Evolutionary conservation across 1,284 basidiomycete genomes (phyloP).

Genomic region (Cerioporus squamosus): DNA sequence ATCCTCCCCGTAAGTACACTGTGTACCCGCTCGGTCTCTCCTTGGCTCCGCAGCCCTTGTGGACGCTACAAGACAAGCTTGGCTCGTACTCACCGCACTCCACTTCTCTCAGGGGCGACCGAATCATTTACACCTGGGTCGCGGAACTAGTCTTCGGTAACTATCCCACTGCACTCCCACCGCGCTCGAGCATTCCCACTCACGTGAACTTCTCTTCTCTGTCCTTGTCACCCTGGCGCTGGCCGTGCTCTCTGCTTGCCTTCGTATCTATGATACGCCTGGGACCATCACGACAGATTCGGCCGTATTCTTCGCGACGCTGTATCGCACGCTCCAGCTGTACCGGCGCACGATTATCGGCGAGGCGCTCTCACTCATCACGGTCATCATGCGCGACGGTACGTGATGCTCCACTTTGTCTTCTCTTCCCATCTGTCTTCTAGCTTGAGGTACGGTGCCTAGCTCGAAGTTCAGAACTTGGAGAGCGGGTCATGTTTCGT

Average conservation of each 20-base stretch:
- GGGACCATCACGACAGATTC: conserved; percentile 19
- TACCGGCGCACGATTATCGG: conserved; percentile 25
- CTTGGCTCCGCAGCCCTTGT: background rate
- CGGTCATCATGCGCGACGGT: conserved; percentile 33
- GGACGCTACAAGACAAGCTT: background rate
- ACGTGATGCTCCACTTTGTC: background rate
- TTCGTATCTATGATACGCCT: background rate
- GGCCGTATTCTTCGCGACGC: conserved; percentile 28
- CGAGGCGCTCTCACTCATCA: conserved; percentile 26
- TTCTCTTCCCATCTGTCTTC: background rate
- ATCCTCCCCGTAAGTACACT: conserved; percentile 25
- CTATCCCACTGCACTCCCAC: background rate
- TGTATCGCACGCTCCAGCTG: conserved; percentile 26
- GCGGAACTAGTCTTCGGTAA: conserved; percentile 33
- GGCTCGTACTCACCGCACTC: background rate
- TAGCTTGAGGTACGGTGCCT: background rate
- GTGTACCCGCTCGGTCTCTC: background rate
- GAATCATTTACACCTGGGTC: conserved; percentile 34
- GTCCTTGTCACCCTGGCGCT: no score
- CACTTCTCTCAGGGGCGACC: conserved; percentile 22
- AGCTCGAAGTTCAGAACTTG: no score
- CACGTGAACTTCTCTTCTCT: background rate
- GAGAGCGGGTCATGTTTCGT: background rate
- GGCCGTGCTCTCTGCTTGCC: background rate
- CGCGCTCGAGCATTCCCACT: background rate